phyloP scores from a whole-genome alignment of 2,329 filamentous ascomycete genomes.

The Colletotrichum lupini region DNA sequence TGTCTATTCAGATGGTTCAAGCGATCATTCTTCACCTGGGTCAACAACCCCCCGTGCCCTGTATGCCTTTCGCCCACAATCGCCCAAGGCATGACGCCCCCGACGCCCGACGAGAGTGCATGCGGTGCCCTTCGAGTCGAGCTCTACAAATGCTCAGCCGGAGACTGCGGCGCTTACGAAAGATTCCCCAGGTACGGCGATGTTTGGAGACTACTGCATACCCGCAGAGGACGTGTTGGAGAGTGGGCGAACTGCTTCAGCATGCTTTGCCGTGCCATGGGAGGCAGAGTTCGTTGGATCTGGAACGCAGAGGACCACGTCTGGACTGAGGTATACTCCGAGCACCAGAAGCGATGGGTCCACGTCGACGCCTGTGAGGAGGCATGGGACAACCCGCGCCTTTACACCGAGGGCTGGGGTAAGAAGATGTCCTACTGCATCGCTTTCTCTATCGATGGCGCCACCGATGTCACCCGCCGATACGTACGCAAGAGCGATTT shows the following conservation, averaged over 20 bases:
- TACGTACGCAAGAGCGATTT: slow-evolving; percentile 79
- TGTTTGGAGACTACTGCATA: slow-evolving; percentile 91
- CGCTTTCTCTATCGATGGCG: slow-evolving; percentile 91
- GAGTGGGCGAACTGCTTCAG: slow-evolving; percentile 99
- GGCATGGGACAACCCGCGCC: slow-evolving; percentile 90
- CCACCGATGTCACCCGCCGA: slow-evolving; percentile 73
- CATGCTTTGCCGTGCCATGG: slow-evolving; percentile 95
- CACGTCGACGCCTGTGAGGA: slow-evolving; percentile 96
- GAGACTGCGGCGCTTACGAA: slow-evolving; percentile 81
- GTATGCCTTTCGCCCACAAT: slow-evolving; percentile 86
- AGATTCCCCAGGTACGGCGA: slow-evolving; percentile 95
- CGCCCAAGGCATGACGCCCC: slow-evolving; percentile 83
- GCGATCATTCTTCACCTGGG: slow-evolving; percentile 93
- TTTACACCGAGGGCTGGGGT: slow-evolving; percentile 95
- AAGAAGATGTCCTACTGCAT: slow-evolving; percentile 98
- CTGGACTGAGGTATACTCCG: slow-evolving; percentile 97
- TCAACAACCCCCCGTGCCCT: slow-evolving; percentile 92
- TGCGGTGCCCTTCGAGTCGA: slow-evolving; percentile 90
- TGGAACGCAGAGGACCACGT: slow-evolving; percentile 99
- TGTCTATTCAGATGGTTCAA: slow-evolving; percentile 83
- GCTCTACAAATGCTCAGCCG: slow-evolving; percentile 85
- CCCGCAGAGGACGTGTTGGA: slow-evolving; percentile 84
- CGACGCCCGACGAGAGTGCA: slow-evolving; percentile 88
- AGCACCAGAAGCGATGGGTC: slow-evolving; percentile 94
- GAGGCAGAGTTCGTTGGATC: slow-evolving; percentile 92